Evolutionary conservation across 2,329 filamentous ascomycete species (phyloP), one percentile per base, ranked within the genome.

Genomic region (Didymella lethalis): DNA sequence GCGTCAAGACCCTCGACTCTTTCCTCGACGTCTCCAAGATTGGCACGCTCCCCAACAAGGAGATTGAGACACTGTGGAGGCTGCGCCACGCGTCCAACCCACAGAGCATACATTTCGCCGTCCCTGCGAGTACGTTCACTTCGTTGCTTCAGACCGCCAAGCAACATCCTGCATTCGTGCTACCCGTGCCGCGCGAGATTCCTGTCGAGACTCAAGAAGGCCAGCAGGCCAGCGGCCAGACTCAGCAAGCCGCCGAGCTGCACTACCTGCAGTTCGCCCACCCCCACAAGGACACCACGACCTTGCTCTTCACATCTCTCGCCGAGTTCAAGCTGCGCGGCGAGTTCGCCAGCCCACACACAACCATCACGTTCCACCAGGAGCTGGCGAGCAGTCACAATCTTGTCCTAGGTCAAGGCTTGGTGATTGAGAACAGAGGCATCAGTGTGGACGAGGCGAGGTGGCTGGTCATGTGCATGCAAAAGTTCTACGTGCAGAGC

Each of bases 181-280:
- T 99, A 1, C 95, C 95, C 0, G 85, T 98, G 7, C 91, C 91
- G 65, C 91, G 85, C 77, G 82, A 75, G 49, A 77, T 75, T 46
- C 60, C 75, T 63, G 43, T 68, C 56, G 57, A 77, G 69, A 20
- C 72, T 23, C 40, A 61, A 36, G 60, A 57, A 23, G 48, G 49
- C 25, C 53, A 57, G 23, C 54, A 60, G 28, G 48, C 32, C 16
- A 34, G 44, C 14, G 58, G 54, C 18, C 54, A 65, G 43, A 67
- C 68, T 12, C 78, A 78, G 3, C 81, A 85, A 62, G 92, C 91
- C 50, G 92, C 93, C 46, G 95, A 98, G 78, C 93, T 99, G 45
- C 95, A 99, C 79, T 97, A 96, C 77, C 79, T 99, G 62, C 94
- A 99, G 79, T 99, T 96, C 92, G 91, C 90, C 0, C 97, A 97